Conservation (phyloP, 495 filamentous ascomycete species). For the Lepidopterella palustris region DNA sequence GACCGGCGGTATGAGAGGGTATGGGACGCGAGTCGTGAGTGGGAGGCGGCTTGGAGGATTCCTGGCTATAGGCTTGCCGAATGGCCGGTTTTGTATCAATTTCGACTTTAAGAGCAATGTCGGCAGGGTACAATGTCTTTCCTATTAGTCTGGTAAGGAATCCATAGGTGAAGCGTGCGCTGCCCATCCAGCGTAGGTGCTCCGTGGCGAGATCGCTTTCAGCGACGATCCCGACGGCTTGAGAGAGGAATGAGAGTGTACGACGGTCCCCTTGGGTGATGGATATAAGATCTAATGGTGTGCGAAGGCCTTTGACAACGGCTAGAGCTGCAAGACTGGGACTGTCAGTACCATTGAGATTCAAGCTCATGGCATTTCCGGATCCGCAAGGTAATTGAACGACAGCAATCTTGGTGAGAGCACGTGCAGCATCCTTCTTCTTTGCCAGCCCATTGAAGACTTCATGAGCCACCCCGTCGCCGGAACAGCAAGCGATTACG, state of each 20-base stretch:
- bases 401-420: constrained; percentile 72
- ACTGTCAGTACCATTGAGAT: constrained; percentile 74
- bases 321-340: constrained; percentile 69
- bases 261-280: constrained; percentile 71
- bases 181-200: constrained; percentile 86
- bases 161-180: constrained; percentile 74
- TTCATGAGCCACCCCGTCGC: constrained; percentile 87
- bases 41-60: constrained; percentile 34
- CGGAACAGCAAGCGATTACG: constrained; percentile 80
- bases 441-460: constrained; percentile 88
- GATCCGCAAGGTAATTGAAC: constrained; percentile 87
- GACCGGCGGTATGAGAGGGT: constrained; percentile 31
- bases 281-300: constrained; percentile 76
- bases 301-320: constrained; percentile 77
- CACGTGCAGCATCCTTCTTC: constrained; percentile 64
- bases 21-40: constrained; percentile 14
- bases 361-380: constrained; percentile 90
- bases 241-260: constrained; percentile 81
- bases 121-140: constrained; percentile 77
- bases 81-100: constrained; percentile 71
- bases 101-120: constrained; percentile 75
- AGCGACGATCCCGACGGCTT: constrained; percentile 83
- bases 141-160: constrained; percentile 65
- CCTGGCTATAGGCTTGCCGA: constrained; percentile 61
- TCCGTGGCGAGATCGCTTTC: constrained; percentile 87